Evolutionary conservation across 805 yeast genomes (phyloP), one percentile per base, ranked within the genome.

Genomic region (Candida multigemmis): DNA sequence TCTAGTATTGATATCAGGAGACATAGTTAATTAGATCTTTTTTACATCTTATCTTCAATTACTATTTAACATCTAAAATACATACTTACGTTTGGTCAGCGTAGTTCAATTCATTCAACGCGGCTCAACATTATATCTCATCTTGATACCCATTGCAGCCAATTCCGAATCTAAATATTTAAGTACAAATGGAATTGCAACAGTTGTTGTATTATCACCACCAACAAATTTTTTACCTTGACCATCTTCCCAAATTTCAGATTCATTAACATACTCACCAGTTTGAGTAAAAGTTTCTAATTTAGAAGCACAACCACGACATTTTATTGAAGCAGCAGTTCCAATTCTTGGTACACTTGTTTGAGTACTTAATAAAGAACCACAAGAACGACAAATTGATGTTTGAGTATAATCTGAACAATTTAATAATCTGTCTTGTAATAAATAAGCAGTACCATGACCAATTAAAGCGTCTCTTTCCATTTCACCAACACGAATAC

Each of bases 401-500:
- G 96, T 76, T 51, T 87, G 95, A 0, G 97, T 75, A 62, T 91
- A 91, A 56, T 91, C 98, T 6, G 94, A 82, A 50, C 95, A 86
- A 60, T 91, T 91, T 51, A 91, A 68, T 48, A 91, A 66, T 60
- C 98, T 77, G 54, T 91, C 98, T 57, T 89, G 97, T 41, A 91
- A 65, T 44, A 91, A 61, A 74, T 73, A 91, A 1, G 98, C 86
- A 5, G 98, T 81, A 59, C 98, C 98, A 50, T 91, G 98, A 33
- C 97, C 98, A 55, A 91, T 86, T 45, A 91, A 67, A 2, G 98
- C 98, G 71, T 91, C 98, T 64, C 98, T 82, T 63, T 91, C 98
- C 98, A 91, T 91, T 59, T 91, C 98, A 56, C 98, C 98, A 21
- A 91, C 94, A 71, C 98, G 93, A 43, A 91, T 91, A 80, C 98